Evolutionary conservation across 345 rosid genomes (phyloP).

Genomic region (Gossypioides kirkii): DNA sequence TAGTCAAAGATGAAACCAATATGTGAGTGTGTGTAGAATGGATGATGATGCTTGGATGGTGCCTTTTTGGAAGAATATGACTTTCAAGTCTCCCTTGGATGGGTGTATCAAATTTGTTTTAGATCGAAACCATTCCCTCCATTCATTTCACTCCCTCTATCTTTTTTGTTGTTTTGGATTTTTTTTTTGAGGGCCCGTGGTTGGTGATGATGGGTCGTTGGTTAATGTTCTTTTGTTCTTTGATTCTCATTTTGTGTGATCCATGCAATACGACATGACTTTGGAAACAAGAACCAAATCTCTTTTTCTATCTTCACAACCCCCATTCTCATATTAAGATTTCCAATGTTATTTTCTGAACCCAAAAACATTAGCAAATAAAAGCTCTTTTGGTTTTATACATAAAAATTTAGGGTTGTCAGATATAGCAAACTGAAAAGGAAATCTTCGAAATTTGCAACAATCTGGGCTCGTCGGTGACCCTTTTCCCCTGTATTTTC

Average conservation of each 20-base stretch:
- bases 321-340: background rate
- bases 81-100: background rate
- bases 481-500: background rate
- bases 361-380: background rate
- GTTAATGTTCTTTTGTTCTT: background rate
- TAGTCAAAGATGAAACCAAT: background rate
- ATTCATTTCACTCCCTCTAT: background rate
- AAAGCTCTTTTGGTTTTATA: background rate
- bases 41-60: background rate
- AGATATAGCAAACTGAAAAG: background rate
- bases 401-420: background rate
- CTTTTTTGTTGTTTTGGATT: background rate
- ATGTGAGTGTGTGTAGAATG: background rate
- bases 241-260: constrained; percentile 10
- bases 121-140: background rate
- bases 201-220: background rate
- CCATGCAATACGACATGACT: background rate
- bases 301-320: background rate
- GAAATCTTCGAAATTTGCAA: background rate
- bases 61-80: background rate
- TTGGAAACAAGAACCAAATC: background rate
- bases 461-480: background rate
- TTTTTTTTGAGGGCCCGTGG: background rate
- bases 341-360: background rate
- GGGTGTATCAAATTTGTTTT: background rate